A percentile compares a stretch with the other conserved stretches of the same genome.
phyloP scores from a whole-genome alignment of 2,329 filamentous ascomycete genomes.

The Chrysosphaeria jannelii region DNA sequence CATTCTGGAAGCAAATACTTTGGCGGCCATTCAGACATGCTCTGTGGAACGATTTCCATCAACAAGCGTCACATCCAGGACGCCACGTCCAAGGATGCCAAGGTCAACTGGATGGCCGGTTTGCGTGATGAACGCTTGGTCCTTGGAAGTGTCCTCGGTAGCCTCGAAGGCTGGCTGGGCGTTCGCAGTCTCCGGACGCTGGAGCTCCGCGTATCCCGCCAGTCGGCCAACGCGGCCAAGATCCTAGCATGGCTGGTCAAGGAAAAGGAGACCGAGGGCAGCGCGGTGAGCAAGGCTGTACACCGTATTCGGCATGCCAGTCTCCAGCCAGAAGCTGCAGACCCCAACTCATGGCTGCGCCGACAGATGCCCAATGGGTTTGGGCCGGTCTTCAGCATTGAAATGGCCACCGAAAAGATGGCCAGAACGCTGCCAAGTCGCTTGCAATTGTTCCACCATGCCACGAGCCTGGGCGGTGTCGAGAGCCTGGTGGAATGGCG shows the following conservation, averaged over 20 bases:
- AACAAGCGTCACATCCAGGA: conserved; percentile 10
- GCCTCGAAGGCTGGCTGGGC: conserved; percentile 73
- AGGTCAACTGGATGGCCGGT: conserved; percentile 23
- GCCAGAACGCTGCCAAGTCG: conserved; percentile 49
- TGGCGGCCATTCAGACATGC: conserved; percentile 78
- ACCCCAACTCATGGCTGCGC: conserved; percentile 38
- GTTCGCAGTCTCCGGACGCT: conserved; percentile 63
- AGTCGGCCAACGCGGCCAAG: conserved; percentile 36
- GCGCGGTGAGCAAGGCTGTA: conserved; percentile 21
- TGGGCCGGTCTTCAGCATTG: conserved; percentile 63
- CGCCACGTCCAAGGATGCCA: conserved; percentile 6
- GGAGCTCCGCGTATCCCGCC: conserved; percentile 49
- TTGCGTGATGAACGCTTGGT: conserved; percentile 41
- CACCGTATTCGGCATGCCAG: conserved; percentile 38
- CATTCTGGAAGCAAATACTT: conserved; percentile 91
- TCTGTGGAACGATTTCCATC: conserved; percentile 57
- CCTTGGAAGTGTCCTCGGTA: conserved; percentile 65
- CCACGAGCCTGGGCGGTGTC: conserved; percentile 75
- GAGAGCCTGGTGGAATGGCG: conserved; percentile 95
- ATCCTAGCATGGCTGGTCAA: conserved; percentile 43
- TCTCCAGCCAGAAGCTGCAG: conserved; percentile 33
- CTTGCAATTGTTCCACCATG: conserved; percentile 67
- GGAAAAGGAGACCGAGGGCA: conserved; percentile 12
- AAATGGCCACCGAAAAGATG: conserved; percentile 24
- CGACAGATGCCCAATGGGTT: conserved; percentile 80